Evolutionary conservation across 225 moss, liverwort and hornwort species (phyloP).

Genomic region (Takakia lepidozioides): DNA sequence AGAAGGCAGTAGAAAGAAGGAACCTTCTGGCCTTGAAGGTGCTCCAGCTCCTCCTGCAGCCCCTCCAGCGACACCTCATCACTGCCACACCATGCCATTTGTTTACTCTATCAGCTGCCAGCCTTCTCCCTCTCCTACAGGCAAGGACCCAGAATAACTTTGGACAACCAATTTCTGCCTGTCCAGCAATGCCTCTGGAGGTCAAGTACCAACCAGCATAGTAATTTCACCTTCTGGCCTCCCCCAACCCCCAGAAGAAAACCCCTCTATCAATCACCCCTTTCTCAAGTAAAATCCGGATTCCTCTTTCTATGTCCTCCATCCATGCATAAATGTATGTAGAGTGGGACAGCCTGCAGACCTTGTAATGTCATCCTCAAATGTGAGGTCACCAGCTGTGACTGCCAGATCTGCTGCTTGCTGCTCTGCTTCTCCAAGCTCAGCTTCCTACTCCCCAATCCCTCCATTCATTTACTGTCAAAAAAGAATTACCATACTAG

Average conservation of each 20-base stretch:
- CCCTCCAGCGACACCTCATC: constrained; percentile 91
- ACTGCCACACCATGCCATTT: constrained; percentile 35
- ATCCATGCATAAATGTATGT: too few relatives aligned
- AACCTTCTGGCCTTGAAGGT: constrained; percentile 89
- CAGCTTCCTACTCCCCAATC: constrained; percentile 30
- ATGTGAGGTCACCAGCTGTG: constrained; percentile 90
- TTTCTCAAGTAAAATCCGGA: too few relatives aligned
- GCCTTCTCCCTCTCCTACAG: background rate
- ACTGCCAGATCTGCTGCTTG: constrained; percentile 73
- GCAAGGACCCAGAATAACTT: too few relatives aligned
- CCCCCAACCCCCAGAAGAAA: too few relatives aligned
- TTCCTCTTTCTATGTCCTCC: too few relatives aligned
- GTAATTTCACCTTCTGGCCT: too few relatives aligned
- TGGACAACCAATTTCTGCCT: background rate
- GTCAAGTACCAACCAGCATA: too few relatives aligned
- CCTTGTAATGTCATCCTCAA: constrained; percentile 90
- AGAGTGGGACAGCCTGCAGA: too few relatives aligned
- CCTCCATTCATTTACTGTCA: background rate
- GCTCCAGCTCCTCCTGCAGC: constrained; percentile 81
- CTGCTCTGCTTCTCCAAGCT: constrained; percentile 73
- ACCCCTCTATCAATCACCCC: too few relatives aligned
- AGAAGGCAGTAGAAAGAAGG: constrained; percentile 3
- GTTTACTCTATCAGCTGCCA: constrained; percentile 3
- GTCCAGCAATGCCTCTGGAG: too few relatives aligned
- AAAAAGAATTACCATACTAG: too few relatives aligned